Evolutionary conservation across 2,329 filamentous ascomycete species (phyloP).

Genomic region (Davidsoniella neocaledoniae): DNA sequence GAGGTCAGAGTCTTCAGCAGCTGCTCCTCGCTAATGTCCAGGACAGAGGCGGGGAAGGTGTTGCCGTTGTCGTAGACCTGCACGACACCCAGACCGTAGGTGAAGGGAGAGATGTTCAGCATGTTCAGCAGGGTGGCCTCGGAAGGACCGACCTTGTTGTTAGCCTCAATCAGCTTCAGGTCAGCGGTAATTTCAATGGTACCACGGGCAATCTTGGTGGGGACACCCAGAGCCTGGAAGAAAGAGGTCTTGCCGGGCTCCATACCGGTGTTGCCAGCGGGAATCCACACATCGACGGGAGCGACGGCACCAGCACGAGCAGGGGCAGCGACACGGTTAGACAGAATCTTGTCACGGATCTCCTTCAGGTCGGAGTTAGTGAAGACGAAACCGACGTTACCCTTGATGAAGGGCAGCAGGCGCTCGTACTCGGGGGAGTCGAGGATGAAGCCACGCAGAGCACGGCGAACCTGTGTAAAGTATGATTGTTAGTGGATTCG

Average conservation of each 20-base stretch:
- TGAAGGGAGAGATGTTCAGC: constrained; percentile 99
- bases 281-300: constrained; percentile 82
- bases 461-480: constrained; percentile 62
- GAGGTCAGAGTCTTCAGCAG: constrained; percentile 67
- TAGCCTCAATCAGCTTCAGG: constrained; percentile 91
- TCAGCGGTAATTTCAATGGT: constrained; percentile 99
- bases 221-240: constrained; percentile 99
- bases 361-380: constrained; percentile 92
- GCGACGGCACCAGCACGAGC: constrained; percentile 96
- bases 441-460: constrained; percentile 80
- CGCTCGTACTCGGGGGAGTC: constrained; percentile 97
- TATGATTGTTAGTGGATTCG: neutral
- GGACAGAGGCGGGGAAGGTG: constrained; percentile 67
- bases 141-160: constrained; percentile 89
- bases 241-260: constrained; percentile 99
- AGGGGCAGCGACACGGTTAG: constrained; percentile 94
- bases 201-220: constrained; percentile 99
- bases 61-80: constrained; percentile 98
- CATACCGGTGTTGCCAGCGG: constrained; percentile 99
- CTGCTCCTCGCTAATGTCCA: constrained; percentile 91
- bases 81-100: constrained; percentile 89
- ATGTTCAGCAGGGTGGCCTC: constrained; percentile 98
- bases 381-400: constrained; percentile 99
- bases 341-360: constrained; percentile 81
- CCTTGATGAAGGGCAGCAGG: constrained; percentile 86